Base-by-base conservation (phyloP, 2,329 filamentous ascomycete species). In the Aspergillus sp. region DNA sequence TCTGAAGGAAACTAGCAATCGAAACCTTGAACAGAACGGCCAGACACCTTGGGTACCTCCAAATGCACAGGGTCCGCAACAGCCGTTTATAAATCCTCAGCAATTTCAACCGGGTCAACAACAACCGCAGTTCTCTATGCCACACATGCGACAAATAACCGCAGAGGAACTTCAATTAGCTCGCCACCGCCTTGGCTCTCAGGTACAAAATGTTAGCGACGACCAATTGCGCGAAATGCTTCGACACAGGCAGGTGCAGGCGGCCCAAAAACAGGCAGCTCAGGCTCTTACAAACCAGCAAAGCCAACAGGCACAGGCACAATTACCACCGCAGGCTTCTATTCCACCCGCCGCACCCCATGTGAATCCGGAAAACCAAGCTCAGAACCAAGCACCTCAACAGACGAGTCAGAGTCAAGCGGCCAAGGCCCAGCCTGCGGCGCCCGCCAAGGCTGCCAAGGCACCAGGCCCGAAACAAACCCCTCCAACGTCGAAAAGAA, bases 181-280 rank as follows among this genome's bases (percentile, higher is more conserved):
- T 55, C 75, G 75, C 17, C 67, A 72, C 48, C 70, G 67, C 46
- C 54, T 76, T 8, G 73, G 73, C 13, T 65, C 68, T 19, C 68
- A 73, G 27, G 62, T 69, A 46, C 62, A 70, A 20, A 70, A 69
- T 52, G 63, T 71, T 15, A 71, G 67, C 4, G 79, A 82, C 60
- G 79, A 81, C 4, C 72, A 78, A 51, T 66, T 82, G 19, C 70
- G 73, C 37, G 64, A 72, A 1, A 41, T 75, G 27, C 58, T 79
- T 22, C 69, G 73, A 24, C 73, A 76, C 58, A 74, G 70, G 57
- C 69, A 74, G 5, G 65, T 74, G 61, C 69, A 72, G 30, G 61
- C 65, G 39, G 68, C 69, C 11, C 75, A 74, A 50, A 65, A 61
- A 30, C 66, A 68, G 40, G 64, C 68, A 54, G 62, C 64, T 52